phyloP scores from a whole-genome alignment of 495 filamentous ascomycete species.

The Penicillium canescens region DNA sequence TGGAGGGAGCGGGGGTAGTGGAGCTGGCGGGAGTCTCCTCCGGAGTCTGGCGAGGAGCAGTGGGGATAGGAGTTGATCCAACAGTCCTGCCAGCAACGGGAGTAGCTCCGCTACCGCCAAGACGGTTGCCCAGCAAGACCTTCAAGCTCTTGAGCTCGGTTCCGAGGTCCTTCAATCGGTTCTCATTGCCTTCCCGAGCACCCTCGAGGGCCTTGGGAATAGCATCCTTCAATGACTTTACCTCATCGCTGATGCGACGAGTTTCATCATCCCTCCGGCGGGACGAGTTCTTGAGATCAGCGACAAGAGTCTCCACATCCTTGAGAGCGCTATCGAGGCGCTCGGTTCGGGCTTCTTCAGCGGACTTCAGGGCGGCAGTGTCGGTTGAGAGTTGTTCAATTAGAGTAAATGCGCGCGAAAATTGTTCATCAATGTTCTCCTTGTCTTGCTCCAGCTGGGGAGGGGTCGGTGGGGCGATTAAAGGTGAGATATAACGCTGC shows the following conservation, averaged over 20 bases:
- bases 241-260: slow-evolving; percentile 80
- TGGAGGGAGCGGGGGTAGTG: slow-evolving; percentile 28
- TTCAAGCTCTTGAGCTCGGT: slow-evolving; percentile 91
- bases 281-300: slow-evolving; percentile 75
- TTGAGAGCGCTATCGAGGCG: slow-evolving; percentile 78
- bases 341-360: slow-evolving; percentile 82
- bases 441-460: slow-evolving; percentile 94
- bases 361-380: slow-evolving; percentile 79
- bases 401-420: slow-evolving; percentile 84
- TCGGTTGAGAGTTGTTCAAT: slow-evolving; percentile 91
- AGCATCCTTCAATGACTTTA: slow-evolving; percentile 74
- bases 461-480: slow-evolving; percentile 91
- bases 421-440: slow-evolving; percentile 83
- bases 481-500: slow-evolving; percentile 83
- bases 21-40: slow-evolving; percentile 16
- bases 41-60: slow-evolving; percentile 29
- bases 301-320: slow-evolving; percentile 81
- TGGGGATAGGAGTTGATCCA: slow-evolving; percentile 21
- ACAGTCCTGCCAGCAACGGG: slow-evolving; percentile 35
- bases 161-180: slow-evolving; percentile 78
- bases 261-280: slow-evolving; percentile 81
- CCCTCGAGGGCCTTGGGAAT: slow-evolving; percentile 86
- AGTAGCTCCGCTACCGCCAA: slow-evolving; percentile 53
- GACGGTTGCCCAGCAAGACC: slow-evolving; percentile 76
- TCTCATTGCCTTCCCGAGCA: slow-evolving; percentile 82